Evolutionary conservation across 31 red algal species (phyloP).

Genomic region (Porphyra umbilicalis): DNA sequence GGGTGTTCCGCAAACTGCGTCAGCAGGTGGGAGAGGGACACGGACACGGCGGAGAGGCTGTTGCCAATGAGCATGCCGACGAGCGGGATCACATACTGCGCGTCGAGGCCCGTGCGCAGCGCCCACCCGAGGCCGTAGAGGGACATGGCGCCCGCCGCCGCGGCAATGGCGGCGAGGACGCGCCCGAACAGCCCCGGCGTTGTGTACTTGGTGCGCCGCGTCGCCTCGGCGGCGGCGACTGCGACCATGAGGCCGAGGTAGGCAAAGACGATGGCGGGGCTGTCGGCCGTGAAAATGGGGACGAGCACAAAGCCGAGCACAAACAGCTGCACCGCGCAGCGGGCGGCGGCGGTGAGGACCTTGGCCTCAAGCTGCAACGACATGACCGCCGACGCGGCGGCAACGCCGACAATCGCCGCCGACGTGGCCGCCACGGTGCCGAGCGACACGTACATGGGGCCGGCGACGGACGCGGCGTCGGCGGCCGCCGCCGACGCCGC

Average conservation of each 20-base stretch:
- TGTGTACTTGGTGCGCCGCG: constrained; percentile 32
- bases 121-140: constrained; percentile 33
- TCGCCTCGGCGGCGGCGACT: constrained; percentile 44
- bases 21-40: constrained; percentile 36
- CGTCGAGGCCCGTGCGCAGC: constrained; percentile 31
- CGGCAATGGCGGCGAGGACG: constrained; percentile 37
- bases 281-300: constrained; percentile 43
- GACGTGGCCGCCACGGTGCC: background rate
- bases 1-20: constrained; percentile 50
- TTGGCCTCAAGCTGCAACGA: background rate
- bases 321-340: constrained; percentile 47
- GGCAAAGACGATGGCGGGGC: constrained; percentile 21
- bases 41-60: constrained; percentile 37
- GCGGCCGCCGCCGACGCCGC: background rate
- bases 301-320: constrained; percentile 56
- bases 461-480: background rate
- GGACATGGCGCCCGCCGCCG: constrained; percentile 16
- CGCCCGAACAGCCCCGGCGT: constrained; percentile 30
- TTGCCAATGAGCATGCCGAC: constrained; percentile 68
- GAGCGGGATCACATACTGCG: constrained; percentile 63
- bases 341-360: constrained; percentile 19
- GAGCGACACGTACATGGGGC: background rate
- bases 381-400: background rate
- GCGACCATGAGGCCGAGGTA: constrained; percentile 47
- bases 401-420: background rate